Evolutionary conservation across 768 basidiomycete species (phyloP).

Genomic region (Lyophyllum shimeji): DNA sequence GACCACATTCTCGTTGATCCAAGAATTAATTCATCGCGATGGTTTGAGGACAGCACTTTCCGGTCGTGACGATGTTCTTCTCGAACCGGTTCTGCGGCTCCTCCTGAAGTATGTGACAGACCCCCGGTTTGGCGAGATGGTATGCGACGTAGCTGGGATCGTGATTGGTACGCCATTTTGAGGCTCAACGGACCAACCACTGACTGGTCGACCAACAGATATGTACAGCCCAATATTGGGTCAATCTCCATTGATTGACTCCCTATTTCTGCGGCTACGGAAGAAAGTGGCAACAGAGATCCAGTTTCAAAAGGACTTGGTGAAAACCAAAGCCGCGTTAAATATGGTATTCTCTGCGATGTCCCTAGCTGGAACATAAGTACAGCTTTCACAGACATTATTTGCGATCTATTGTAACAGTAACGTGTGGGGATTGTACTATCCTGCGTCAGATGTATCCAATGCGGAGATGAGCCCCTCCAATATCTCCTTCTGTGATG

Average conservation of each 20-base stretch:
- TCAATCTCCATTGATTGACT: constrained; percentile 90
- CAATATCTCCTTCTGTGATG: constrained; percentile 68
- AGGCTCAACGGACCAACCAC: constrained; percentile 4
- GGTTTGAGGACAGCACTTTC: constrained; percentile 83
- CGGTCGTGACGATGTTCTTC: constrained; percentile 89
- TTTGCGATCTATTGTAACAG: neutral
- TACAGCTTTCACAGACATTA: neutral
- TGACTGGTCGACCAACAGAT: constrained; percentile 46
- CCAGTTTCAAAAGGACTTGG: constrained; percentile 83
- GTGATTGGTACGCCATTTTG: constrained; percentile 69
- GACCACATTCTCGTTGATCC: constrained; percentile 86
- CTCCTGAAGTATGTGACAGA: constrained; percentile 84
- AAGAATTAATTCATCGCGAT: constrained; percentile 91
- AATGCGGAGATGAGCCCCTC: constrained; percentile 67
- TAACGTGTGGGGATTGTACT: neutral
- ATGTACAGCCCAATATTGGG: constrained; percentile 93
- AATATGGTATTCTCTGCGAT: constrained; percentile 79
- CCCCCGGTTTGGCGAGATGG: constrained; percentile 90
- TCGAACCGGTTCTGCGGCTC: constrained; percentile 89
- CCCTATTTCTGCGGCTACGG: constrained; percentile 75
- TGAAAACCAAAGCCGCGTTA: constrained; percentile 81
- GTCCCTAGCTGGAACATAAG: constrained; percentile 19
- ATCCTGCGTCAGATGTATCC: constrained; percentile 20
- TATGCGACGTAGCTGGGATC: constrained; percentile 74
- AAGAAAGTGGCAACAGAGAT: constrained; percentile 87